Base-by-base conservation (phyloP, 306 rosid species). In the Casuarina glauca region DNA sequence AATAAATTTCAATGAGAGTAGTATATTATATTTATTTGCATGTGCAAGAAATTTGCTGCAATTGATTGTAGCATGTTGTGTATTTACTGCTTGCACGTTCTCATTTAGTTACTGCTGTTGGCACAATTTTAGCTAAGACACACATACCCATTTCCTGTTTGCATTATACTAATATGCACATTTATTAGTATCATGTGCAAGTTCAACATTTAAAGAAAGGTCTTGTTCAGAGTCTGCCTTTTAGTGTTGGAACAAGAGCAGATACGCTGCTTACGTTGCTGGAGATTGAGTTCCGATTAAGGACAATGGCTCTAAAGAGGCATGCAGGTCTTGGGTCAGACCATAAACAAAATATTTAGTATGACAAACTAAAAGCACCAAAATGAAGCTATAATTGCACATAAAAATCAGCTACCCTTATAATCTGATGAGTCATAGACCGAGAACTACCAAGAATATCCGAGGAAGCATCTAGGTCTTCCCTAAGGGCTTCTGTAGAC, bases 91-190 rank as follows among this genome's bases (percentile, higher is more conserved):
- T 39, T 61, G 77, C 86, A 85, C 86, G 89, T 81, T 80, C 79
- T 85, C 88, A 83, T 87, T 88, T 75, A 85, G 87, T 87, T 83
- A 73, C 53, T 76, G 78, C 77, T 83, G 85, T 87, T 87, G 88
- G 84, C 91, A 88, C 85, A 82, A 80, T 71, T 81, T 86, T 74
- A 76, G 89, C 87, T 69, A 52, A 79, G 77, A 82, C 80, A 84
- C 91, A 79, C 83, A 80, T 76, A 80, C 80, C 84, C 74, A 83
- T 78, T 77, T 82, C 85, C 52, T 66, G 73, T 80, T 76, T 78
- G 2, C 36, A 75, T 78, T 84, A 77, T 78, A 86, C 78, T 79
- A 63, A 60, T 85, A 69, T 15, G 45, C 35, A 74, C 87, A 78
- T 83, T 87, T 80, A 89, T 81, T 86, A 48, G 79, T 69, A 75